Evolutionary conservation across 371 early-diverging fungal species (phyloP).

Genomic region (Coemansia sp.): DNA sequence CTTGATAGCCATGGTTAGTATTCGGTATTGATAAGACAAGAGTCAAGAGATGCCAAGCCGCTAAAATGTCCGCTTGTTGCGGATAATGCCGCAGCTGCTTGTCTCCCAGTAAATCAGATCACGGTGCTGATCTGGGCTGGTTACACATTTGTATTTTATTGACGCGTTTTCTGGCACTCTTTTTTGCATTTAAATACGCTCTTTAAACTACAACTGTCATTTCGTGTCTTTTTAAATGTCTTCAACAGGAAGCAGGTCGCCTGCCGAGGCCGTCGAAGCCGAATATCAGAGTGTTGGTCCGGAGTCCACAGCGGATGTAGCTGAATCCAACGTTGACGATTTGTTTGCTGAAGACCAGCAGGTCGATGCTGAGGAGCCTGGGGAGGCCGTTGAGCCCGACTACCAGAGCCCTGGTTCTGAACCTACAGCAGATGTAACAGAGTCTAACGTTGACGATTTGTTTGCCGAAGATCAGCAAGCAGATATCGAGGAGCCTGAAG

Average conservation of each 20-base stretch:
- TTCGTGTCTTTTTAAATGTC: conserved; percentile 6
- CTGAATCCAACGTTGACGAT: conserved; percentile 7
- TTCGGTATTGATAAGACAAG: neutral
- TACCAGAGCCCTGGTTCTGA: neutral
- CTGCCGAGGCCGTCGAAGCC: neutral
- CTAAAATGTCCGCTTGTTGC: neutral
- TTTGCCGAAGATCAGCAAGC: conserved; percentile 14
- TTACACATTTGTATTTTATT: neutral
- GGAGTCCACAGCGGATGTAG: neutral
- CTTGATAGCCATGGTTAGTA: conserved; percentile 42
- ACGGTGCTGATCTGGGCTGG: neutral
- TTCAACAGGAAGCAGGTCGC: conserved; percentile 2
- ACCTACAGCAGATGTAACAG: neutral
- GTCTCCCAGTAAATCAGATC: neutral
- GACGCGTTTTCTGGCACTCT: neutral
- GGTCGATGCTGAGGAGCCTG: neutral
- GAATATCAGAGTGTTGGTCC: neutral
- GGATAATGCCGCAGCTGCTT: neutral
- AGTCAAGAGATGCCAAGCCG: neutral
- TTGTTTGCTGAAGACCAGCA: conserved; percentile 21
- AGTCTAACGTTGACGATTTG: conserved; percentile 13
- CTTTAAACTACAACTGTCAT: neutral
- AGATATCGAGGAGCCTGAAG: neutral
- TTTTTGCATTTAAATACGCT: neutral
- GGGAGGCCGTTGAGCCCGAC: neutral